Evolutionary conservation across 177 flowering plant genomes (phyloP), one percentile per base, ranked within the genome.

Genomic region (Vitis hybrid): DNA sequence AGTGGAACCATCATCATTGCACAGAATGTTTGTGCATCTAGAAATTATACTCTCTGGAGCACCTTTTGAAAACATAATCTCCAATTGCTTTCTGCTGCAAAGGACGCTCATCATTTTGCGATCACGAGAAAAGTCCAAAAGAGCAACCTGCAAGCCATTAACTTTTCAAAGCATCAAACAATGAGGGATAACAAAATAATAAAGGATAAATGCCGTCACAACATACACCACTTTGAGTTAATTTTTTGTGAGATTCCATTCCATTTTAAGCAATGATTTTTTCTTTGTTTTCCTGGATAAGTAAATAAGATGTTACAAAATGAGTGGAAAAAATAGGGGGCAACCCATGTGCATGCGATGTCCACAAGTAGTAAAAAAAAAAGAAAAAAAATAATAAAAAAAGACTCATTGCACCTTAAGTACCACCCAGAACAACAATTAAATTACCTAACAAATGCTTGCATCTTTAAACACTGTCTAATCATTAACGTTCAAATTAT

Each of bases 21-120:
- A 93, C 14, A 93, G 78, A 45, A 96, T 80, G 76, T 76, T 80
- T 60, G 93, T 81, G 78, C 99, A 93, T 72, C 97, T 84, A 66
- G 97, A 80, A 62, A 96, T 77, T 71, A 96, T 86, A 78, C 95
- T 96, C 79, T 96, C 99, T 15, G 99, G 99, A 73, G 99, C 99
- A 79, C 99, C 99, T 81, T 96, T 96, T n/a, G 93, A 86, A 74
- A 93, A 92, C 82, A 96, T 79, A 39, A 87, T 79, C 66, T 78
- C 79, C 78, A 81, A 71, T 74, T 93, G 97, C 75, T 87, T 93
- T 72, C 90, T 87, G 81, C 87, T 89, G 71, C 95, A 96, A 26
- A 93, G 89, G 59, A 92, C 88, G 81, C 98, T 93, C 99, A 96
- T 96, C 97, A 96, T 93, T 72, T 96, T 96, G 52, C 98, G 91